These are phyloP conservation scores for maize (Zea mays) DNA, from an alignment of 176 grass and related monocot species.

Conservation along the genomic window DNA sequence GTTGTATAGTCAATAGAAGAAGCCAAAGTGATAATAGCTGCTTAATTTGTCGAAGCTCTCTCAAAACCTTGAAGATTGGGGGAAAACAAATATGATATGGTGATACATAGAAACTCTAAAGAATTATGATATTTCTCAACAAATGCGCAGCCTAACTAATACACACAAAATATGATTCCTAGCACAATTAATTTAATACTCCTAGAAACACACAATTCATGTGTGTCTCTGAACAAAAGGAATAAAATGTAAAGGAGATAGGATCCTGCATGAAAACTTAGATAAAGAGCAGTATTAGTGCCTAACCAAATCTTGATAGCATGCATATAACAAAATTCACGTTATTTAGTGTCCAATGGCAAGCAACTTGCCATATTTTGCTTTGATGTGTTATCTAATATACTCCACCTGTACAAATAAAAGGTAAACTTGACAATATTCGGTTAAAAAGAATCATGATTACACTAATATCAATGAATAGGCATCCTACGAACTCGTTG, in stretches of 20 bases:
- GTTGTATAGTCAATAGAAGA: slow-evolving; percentile 84
- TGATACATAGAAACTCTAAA: not conserved
- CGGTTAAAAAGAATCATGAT: not conserved
- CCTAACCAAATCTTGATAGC: slow-evolving; percentile 64
- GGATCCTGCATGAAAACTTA: not conserved
- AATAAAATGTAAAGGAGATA: not conserved
- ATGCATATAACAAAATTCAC: slow-evolving; percentile 77
- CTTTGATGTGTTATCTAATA: slow-evolving; percentile 61
- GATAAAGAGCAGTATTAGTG: slow-evolving; percentile 6
- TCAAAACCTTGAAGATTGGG: slow-evolving; percentile 44
- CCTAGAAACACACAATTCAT: not conserved
- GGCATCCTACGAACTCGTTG: no score
- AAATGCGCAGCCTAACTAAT: not conserved
- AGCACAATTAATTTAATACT: not conserved
- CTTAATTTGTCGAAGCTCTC: slow-evolving; percentile 49
- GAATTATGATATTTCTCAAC: slow-evolving; percentile 5
- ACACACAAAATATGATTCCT: not conserved
- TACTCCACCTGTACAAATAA: slow-evolving; percentile 58
- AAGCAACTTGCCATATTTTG: slow-evolving; percentile 73
- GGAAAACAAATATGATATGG: slow-evolving; percentile 16
- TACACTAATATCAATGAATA: not conserved
- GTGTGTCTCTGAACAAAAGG: not conserved
- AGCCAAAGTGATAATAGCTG: slow-evolving; percentile 71
- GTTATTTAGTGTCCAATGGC: slow-evolving; percentile 89
- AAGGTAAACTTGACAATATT: not conserved